These are phyloP conservation scores for Suhomyces bolitotheri DNA, from an alignment of 1,139 yeast species.

Conservation along the genomic window DNA sequence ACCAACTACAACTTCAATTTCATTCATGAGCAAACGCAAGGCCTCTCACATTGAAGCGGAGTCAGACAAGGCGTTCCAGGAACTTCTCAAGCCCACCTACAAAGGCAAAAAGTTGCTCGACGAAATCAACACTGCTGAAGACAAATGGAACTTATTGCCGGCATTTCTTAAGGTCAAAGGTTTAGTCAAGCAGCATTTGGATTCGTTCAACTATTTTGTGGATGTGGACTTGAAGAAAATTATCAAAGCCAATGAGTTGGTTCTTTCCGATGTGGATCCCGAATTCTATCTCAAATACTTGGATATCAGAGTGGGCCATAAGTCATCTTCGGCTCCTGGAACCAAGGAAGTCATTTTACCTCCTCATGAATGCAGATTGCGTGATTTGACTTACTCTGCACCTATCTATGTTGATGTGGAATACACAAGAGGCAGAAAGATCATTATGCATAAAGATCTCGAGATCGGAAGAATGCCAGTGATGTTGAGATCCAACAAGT, in stretches of 20 bases:
- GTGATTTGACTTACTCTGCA: constrained; percentile 95
- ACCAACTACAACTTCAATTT: too few relatives aligned
- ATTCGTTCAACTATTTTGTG: constrained; percentile 93
- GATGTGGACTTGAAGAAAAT: constrained; percentile 92
- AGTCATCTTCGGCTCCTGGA: constrained; percentile 50
- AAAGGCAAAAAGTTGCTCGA: constrained; percentile 86
- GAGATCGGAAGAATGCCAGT: constrained; percentile 98
- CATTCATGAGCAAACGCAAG: constrained; percentile 22
- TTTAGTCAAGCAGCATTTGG: constrained; percentile 92
- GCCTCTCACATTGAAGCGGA: constrained; percentile 17
- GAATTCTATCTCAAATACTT: constrained; percentile 89
- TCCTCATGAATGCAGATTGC: constrained; percentile 94
- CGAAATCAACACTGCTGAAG: constrained; percentile 84
- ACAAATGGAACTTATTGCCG: constrained; percentile 94
- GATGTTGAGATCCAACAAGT: constrained; percentile 90
- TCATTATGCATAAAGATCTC: constrained; percentile 83
- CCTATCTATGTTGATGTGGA: constrained; percentile 97
- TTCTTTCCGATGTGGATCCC: constrained; percentile 94
- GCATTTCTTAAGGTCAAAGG: constrained; percentile 96
- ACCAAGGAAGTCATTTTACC: constrained; percentile 69
- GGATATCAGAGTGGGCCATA: constrained; percentile 86
- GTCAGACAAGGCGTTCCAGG: constrained; percentile 62
- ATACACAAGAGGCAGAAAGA: constrained; percentile 90
- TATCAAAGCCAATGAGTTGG: constrained; percentile 84
- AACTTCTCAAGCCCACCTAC: constrained; percentile 74